Percentiles rank a stretch among this genome's conserved stretches.
Evolutionary conservation across 345 rosid genomes (phyloP).

Genomic region (Bretschneidera sinensis): DNA sequence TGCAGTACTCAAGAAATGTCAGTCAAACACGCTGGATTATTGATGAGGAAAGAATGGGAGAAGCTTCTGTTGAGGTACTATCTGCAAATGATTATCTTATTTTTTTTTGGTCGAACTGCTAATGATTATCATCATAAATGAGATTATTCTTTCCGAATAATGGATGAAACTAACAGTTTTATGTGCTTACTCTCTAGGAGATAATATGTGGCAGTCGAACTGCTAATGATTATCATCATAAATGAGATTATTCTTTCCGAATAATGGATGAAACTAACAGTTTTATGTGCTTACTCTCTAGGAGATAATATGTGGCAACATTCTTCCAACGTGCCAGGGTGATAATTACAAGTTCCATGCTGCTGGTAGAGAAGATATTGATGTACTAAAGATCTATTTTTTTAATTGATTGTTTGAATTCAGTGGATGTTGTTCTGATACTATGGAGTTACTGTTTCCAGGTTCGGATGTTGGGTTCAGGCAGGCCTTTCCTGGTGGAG

Average conservation of each 20-base stretch:
- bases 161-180: constrained; percentile 12
- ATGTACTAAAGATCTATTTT: constrained; percentile 39
- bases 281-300: constrained; percentile 18
- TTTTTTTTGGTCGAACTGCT: too few relatives aligned
- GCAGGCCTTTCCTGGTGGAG: constrained; percentile 96
- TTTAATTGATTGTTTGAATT: constrained; percentile 10
- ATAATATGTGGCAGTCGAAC: constrained; percentile 75
- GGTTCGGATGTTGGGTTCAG: constrained; percentile 99
- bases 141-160: constrained; percentile 12
- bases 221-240: constrained; percentile 3
- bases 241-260: constrained; percentile 9
- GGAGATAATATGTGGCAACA: constrained; percentile 81
- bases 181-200: constrained; percentile 44
- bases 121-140: constrained; percentile 1
- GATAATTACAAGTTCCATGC: constrained; percentile 94
- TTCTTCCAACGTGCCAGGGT: constrained; percentile 71
- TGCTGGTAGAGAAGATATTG: constrained; percentile 99
- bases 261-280: constrained; percentile 14
- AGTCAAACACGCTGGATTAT: constrained; percentile 96
- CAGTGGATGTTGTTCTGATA: constrained; percentile 19
- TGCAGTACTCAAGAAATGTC: constrained; percentile 89
- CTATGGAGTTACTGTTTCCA: constrained; percentile 27
- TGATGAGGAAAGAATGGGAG: constrained; percentile 96
- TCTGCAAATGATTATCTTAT: too few relatives aligned
- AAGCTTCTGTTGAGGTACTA: constrained; percentile 85